A percentile compares a stretch with the other conserved stretches of the same genome.
These are phyloP conservation scores for Linnemannia elongata DNA, from an alignment of 192 early-diverging fungal species.

Conservation along the genomic window DNA sequence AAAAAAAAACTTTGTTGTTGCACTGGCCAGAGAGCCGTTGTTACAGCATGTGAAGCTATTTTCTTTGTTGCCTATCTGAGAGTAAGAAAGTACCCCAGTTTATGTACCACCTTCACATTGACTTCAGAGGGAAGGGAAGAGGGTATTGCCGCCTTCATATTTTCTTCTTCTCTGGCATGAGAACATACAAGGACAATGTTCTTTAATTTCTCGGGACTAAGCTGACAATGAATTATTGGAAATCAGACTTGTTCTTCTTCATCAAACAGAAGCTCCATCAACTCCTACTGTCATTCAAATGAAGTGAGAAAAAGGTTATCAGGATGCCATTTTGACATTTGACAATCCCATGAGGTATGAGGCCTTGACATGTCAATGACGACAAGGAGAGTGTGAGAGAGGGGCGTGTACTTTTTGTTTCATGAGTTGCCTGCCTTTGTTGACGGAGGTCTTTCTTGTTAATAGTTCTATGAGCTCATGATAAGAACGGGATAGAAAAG, in stretches of 20 bases:
- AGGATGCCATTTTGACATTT: not conserved
- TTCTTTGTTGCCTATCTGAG: not conserved
- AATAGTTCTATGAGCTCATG: not conserved
- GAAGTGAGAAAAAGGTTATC: not conserved
- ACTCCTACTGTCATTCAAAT: not conserved
- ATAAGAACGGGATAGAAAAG: not conserved
- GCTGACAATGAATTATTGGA: constrained; percentile 4
- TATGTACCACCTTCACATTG: not conserved
- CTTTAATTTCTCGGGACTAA: not conserved
- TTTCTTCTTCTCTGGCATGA: not conserved
- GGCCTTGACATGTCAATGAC: not conserved
- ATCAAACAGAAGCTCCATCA: not conserved
- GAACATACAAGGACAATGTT: not conserved
- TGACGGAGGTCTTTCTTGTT: not conserved
- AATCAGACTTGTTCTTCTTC: not conserved
- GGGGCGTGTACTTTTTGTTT: not conserved
- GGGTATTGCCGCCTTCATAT: not conserved
- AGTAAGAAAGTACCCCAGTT: not conserved
- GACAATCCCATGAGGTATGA: not conserved
- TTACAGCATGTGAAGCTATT: not conserved
- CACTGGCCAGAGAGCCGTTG: constrained; percentile 1
- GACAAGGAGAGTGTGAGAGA: not conserved
- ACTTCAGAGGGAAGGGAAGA: not conserved
- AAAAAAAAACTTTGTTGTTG: not conserved
- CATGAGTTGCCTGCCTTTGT: not conserved